Evolutionary conservation across 106 monocot species (phyloP), one percentile per base, ranked within the genome.

Genomic region (Hemerocallis citrina): DNA sequence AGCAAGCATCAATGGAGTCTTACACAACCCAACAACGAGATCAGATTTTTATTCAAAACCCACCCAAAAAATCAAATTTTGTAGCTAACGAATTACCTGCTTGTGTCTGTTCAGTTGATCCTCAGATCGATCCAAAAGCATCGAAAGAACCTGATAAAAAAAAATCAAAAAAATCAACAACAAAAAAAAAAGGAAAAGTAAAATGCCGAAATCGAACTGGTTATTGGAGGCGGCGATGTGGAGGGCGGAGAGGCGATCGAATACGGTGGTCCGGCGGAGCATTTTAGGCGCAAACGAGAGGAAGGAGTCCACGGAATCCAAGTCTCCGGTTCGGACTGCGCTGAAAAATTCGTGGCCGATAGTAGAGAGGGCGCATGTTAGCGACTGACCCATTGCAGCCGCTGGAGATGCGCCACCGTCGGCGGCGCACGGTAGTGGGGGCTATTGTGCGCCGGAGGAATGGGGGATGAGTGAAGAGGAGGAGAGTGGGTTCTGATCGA

Each of bases 1-100:
- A 15, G 96, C 87, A 57, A 96, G 60, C 86, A 96, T 96, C 45
- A 96, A 40, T 19, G 96, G 91, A 74, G 91, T 96, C 96, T 96
- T 17, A 63, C 37, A 40, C 7, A 59, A 29, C 42, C 36, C 60
- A 20, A 60, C 43, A 57, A 65, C 15, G 14, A 42, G 2, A 55
- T 49, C 29, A 50, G 41, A 32, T 44, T 0, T 23, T 20, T 16
- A 25, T 24, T 9, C 5, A 59, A 23, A 59, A 38, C 23, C 6
- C 16, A n/a, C 13, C 0, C 22, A 22, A 63, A 63, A 20, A 42
- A 22, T 21, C 38, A 43, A 73, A 35, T 10, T 63, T 70, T 66
- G 23, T 0, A 1, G 5, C 42, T 42, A 30, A 33, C 46, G 48
- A 19, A 34, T 52, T 51, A 92, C 92, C 84, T 88, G 92, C 62